A percentile compares a stretch with the other conserved stretches of the same genome.
These are phyloP conservation scores for Closterium sp. DNA, from an alignment of 139 green algal species.

Conservation along the genomic window DNA sequence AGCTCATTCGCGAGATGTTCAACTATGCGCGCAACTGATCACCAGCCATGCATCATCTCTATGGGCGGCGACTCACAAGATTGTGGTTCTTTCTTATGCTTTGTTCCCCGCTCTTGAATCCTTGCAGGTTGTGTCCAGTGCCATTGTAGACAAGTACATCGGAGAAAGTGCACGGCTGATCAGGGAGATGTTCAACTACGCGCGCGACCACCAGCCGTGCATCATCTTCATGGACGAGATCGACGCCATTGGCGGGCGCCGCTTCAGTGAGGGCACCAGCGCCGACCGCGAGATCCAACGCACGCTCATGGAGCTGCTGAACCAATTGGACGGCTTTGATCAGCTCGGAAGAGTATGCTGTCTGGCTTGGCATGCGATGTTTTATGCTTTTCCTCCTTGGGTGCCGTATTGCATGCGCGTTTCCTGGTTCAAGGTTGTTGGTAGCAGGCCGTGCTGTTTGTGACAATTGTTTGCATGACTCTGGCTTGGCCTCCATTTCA, in stretches of 20 bases:
- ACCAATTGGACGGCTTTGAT: slow-evolving; percentile 96
- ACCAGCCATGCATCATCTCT: slow-evolving; percentile 78
- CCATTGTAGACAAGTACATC: slow-evolving; percentile 99
- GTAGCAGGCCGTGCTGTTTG: too few species aligned
- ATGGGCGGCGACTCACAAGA: slow-evolving; percentile 64
- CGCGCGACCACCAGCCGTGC: slow-evolving; percentile 67
- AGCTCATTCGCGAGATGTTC: slow-evolving; percentile 99
- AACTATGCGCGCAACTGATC: slow-evolving; percentile 88
- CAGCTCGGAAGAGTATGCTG: slow-evolving; percentile 80
- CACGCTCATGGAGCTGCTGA: slow-evolving; percentile 99
- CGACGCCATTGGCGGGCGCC: slow-evolving; percentile 94
- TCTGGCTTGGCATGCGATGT: neutral
- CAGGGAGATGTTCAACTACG: slow-evolving; percentile 97
- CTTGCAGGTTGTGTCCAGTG: slow-evolving; percentile 83
- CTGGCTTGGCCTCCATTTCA: neutral
- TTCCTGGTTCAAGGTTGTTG: neutral
- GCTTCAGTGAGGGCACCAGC: slow-evolving; percentile 95
- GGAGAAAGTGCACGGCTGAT: slow-evolving; percentile 95
- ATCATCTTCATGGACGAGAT: slow-evolving; percentile 76
- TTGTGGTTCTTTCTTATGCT: slow-evolving; percentile 46
- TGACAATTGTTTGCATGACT: too few species aligned
- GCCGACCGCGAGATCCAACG: slow-evolving; percentile 98
- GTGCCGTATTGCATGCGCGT: neutral
- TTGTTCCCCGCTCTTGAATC: slow-evolving; percentile 71
- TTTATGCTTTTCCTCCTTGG: neutral